phyloP scores from a whole-genome alignment of 257 asterid genomes.

The Solanum pennellii region DNA sequence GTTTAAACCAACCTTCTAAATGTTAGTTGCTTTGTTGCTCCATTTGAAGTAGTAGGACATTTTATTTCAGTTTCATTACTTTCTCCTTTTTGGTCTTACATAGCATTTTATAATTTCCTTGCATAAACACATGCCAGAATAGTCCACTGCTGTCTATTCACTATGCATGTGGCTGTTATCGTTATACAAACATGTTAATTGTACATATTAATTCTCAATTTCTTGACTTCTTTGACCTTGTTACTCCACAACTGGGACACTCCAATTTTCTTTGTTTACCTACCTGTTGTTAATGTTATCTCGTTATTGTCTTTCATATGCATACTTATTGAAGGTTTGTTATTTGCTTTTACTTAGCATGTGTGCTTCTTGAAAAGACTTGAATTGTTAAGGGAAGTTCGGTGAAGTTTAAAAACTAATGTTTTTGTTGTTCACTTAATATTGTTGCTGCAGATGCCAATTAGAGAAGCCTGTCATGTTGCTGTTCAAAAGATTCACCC shows the following conservation, averaged over 20 bases:
- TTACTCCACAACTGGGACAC: not conserved
- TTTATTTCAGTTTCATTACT: not conserved
- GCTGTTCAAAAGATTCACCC: conserved; percentile 91
- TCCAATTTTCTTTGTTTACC: not conserved
- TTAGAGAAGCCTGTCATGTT: conserved; percentile 96
- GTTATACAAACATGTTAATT: not conserved
- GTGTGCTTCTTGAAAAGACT: not conserved
- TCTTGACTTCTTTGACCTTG: not conserved
- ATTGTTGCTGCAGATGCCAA: conserved; percentile 58
- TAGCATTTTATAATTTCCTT: not conserved
- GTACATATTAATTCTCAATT: not conserved
- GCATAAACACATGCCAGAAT: not conserved
- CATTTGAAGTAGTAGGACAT: not conserved
- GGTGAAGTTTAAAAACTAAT: not conserved
- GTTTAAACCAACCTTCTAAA: not conserved
- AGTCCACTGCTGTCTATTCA: not conserved
- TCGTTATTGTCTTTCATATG: not conserved
- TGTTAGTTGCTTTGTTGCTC: not conserved
- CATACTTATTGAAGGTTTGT: not conserved
- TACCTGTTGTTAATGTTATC: not conserved
- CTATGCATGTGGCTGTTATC: not conserved
- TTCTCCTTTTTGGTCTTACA: not conserved
- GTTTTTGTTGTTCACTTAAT: not conserved
- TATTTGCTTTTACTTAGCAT: not conserved
- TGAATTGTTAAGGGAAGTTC: not conserved